Percentiles rank a stretch among this genome's conserved stretches.
Conservation (phyloP, 2,329 filamentous ascomycete genomes). For the Aspergillus aculeatus region DNA sequence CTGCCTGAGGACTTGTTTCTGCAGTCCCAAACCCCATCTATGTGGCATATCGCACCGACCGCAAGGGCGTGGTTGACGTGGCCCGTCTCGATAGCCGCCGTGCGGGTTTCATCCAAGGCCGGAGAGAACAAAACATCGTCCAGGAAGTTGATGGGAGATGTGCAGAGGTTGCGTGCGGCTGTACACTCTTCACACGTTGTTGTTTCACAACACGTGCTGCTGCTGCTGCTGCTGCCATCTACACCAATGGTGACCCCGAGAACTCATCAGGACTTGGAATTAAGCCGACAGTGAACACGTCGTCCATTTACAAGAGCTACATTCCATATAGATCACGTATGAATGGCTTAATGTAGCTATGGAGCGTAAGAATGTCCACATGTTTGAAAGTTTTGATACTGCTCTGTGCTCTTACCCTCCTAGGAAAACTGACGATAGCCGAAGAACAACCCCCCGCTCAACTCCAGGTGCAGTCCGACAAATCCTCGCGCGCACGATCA, state of each 20-base stretch:
- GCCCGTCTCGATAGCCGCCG: conserved; percentile 20
- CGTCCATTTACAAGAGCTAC: background rate
- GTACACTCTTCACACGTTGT: too few relatives aligned
- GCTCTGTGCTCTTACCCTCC: too few relatives aligned
- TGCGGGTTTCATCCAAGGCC: conserved; percentile 21
- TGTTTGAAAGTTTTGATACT: too few relatives aligned
- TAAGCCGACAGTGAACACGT: background rate
- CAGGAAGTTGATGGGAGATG: background rate
- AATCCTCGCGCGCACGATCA: background rate
- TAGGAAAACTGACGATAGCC: too few relatives aligned
- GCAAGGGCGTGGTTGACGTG: conserved; percentile 24
- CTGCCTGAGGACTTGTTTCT: background rate
- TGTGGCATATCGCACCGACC: background rate
- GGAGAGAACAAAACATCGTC: conserved; percentile 25
- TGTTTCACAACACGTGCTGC: too few relatives aligned
- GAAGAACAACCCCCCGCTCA: background rate
- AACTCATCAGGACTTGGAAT: too few relatives aligned
- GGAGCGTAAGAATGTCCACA: too few relatives aligned
- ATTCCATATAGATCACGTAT: background rate
- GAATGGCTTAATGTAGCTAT: background rate
- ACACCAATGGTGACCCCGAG: too few relatives aligned
- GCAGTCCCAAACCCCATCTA: background rate
- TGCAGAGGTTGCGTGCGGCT: background rate
- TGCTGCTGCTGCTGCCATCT: too few relatives aligned
- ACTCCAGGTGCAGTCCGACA: background rate